A percentile compares a stretch with the other conserved stretches of the same genome.
Conservation (phyloP, 1,139 yeast genomes). For the Protomyces inundatus region DNA sequence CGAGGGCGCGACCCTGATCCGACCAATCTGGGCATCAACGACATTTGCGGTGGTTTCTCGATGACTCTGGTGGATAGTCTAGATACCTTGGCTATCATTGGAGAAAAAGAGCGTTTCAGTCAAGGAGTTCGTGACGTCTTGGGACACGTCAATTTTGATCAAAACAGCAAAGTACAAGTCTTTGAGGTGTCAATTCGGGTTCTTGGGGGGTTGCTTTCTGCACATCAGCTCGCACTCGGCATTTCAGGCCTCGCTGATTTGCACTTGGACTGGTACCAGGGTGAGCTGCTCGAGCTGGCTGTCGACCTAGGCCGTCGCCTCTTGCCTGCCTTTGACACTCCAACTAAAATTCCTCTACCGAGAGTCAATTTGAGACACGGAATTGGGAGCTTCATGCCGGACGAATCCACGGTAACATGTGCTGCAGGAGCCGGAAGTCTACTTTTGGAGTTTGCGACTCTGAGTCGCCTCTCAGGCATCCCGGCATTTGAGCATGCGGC, state of each 20-base stretch:
- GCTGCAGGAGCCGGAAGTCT: conserved; percentile 88
- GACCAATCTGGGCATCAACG: conserved; percentile 61
- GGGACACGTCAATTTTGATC: conserved; percentile 55
- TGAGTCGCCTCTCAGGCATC: conserved; percentile 77
- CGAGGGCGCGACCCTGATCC: conserved; percentile 59
- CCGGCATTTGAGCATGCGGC: conserved; percentile 61
- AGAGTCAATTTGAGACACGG: conserved; percentile 46
- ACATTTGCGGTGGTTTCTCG: conserved; percentile 78
- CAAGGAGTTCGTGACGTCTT: conserved; percentile 49
- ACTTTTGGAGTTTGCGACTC: conserved; percentile 81
- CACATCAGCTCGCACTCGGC: conserved; percentile 71
- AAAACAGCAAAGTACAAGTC: conserved; percentile 71
- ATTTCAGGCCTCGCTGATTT: conserved; percentile 46
- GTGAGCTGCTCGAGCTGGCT: conserved; percentile 60
- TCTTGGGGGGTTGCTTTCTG: conserved; percentile 86
- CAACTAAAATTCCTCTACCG: conserved; percentile 35
- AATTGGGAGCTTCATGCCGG: conserved; percentile 59
- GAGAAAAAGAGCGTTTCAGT: conserved; percentile 55
- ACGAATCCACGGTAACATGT: conserved; percentile 66
- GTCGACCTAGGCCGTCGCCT: conserved; percentile 57
- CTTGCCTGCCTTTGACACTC: conserved; percentile 35
- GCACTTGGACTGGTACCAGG: conserved; percentile 58
- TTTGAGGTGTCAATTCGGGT: conserved; percentile 91
- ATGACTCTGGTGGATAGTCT: conserved; percentile 71
- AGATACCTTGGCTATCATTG: conserved; percentile 65